Evolutionary conservation across 805 yeast genomes (phyloP).

Genomic region (Starmerella roubikii): DNA sequence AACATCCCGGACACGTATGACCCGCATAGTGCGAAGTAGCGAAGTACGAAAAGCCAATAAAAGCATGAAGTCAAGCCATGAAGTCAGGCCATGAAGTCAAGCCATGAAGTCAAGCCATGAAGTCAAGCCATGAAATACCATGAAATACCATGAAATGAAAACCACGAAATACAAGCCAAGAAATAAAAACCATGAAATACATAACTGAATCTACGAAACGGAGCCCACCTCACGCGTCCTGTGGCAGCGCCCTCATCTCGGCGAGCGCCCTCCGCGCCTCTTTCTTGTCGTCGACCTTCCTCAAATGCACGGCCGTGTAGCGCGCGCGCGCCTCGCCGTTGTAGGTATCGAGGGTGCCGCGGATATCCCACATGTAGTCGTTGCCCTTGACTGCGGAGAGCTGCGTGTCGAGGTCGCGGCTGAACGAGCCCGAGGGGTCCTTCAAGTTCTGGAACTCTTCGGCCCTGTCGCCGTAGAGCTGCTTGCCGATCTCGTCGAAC

Average conservation of each 20-base stretch:
- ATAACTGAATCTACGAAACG: background rate
- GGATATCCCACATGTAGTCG: constrained; percentile 60
- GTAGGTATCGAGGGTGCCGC: constrained; percentile 73
- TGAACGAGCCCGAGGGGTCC: constrained; percentile 27
- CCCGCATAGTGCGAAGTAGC: too few relatives aligned
- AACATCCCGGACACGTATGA: constrained; percentile 23
- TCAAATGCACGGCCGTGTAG: constrained; percentile 44
- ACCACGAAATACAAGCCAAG: too few relatives aligned
- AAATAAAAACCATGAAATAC: too few relatives aligned
- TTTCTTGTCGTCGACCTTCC: constrained; percentile 11
- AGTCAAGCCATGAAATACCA: too few relatives aligned
- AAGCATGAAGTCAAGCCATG: too few relatives aligned
- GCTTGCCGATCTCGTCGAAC: constrained; percentile 72
- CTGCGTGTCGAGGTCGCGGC: constrained; percentile 31
- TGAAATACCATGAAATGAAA: too few relatives aligned
- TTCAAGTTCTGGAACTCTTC: constrained; percentile 33
- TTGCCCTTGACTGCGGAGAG: constrained; percentile 44
- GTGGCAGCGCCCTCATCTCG: constrained; percentile 13
- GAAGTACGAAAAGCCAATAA: too few relatives aligned
- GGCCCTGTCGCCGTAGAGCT: constrained; percentile 54
- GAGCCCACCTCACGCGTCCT: background rate
- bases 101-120: too few relatives aligned
- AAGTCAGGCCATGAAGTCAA: too few relatives aligned
- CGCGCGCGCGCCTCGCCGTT: constrained; percentile 58
- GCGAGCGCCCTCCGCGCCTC: constrained; percentile 10